phyloP scores from a whole-genome alignment of 805 yeast genomes.

The Metschnikowia santaceciliae region DNA sequence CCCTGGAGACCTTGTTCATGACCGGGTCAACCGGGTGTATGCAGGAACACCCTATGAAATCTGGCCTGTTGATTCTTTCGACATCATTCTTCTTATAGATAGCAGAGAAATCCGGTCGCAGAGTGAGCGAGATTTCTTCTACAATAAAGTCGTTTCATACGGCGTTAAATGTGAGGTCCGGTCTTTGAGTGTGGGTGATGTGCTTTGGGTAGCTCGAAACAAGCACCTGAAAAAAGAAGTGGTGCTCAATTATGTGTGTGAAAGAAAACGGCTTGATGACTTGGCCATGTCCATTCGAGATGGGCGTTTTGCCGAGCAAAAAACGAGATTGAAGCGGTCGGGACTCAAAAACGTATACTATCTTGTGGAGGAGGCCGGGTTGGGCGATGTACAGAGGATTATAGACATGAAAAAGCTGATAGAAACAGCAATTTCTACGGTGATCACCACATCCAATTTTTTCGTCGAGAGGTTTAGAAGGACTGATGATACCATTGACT shows the following conservation, averaged over 20 bases:
- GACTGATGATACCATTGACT: slow-evolving; percentile 70
- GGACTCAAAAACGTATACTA: slow-evolving; percentile 68
- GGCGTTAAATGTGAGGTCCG: slow-evolving; percentile 51
- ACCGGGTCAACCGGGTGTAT: slow-evolving; percentile 19
- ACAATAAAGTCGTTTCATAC: slow-evolving; percentile 44
- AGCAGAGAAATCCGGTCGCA: slow-evolving; percentile 75
- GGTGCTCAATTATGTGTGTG: slow-evolving; percentile 78
- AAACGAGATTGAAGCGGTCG: slow-evolving; percentile 64
- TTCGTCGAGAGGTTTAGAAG: slow-evolving; percentile 63
- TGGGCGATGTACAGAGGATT: slow-evolving; percentile 34
- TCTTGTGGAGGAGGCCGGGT: slow-evolving; percentile 69
- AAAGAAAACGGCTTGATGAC: slow-evolving; percentile 87
- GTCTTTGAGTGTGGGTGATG: slow-evolving; percentile 80
- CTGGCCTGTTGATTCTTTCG: slow-evolving; percentile 65
- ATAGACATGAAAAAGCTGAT: slow-evolving; percentile 57
- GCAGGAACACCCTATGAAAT: slow-evolving; percentile 34
- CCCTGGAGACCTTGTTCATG: slow-evolving; percentile 17
- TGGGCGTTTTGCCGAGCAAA: slow-evolving; percentile 87
- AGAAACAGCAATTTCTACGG: slow-evolving; percentile 70
- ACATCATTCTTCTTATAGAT: slow-evolving; percentile 64
- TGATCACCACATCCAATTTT: slow-evolving; percentile 62
- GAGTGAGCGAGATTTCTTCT: slow-evolving; percentile 67
- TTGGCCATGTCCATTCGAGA: slow-evolving; percentile 77
- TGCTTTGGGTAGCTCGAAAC: slow-evolving; percentile 80
- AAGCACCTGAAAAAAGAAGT: slow-evolving; percentile 54